Percentiles rank a stretch among this genome's conserved stretches.
phyloP scores from a whole-genome alignment of 2,329 filamentous ascomycete species.

The Botrytis tulipae region DNA sequence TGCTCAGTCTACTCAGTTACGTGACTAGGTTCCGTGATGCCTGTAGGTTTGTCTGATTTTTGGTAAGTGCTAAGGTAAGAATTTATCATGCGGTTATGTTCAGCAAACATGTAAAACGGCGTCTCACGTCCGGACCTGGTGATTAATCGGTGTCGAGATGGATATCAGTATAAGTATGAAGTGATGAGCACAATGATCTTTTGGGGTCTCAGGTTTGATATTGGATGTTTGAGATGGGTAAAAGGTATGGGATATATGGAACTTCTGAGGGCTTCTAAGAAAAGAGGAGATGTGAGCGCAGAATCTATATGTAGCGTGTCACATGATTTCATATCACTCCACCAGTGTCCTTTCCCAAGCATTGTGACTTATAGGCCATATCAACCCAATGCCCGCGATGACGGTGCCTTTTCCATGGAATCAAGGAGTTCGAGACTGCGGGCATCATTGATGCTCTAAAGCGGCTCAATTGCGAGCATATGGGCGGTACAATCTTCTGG shows the following conservation, averaged over 20 bases:
- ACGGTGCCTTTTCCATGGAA: background rate
- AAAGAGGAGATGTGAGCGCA: too few relatives aligned
- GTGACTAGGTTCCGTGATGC: background rate
- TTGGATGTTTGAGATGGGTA: too few relatives aligned
- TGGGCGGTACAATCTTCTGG: background rate
- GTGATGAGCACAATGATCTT: background rate
- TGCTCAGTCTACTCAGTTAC: background rate
- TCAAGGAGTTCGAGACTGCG: background rate
- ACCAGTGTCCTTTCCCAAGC: background rate
- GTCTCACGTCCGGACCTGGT: background rate
- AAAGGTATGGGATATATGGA: too few relatives aligned
- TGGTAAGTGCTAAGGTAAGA: background rate
- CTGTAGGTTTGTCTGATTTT: background rate
- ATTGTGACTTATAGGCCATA: accelerated
- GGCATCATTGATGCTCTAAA: background rate
- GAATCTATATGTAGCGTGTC: too few relatives aligned
- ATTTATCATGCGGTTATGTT: background rate
- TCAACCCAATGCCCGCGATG: background rate
- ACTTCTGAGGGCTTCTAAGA: too few relatives aligned
- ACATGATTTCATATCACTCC: too few relatives aligned
- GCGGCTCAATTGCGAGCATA: background rate
- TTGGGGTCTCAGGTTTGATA: background rate
- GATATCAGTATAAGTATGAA: background rate
- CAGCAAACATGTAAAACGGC: background rate
- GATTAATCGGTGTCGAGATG: background rate